phyloP scores from a whole-genome alignment of 768 basidiomycete genomes.

The Phanerodontia chrysosporium region DNA sequence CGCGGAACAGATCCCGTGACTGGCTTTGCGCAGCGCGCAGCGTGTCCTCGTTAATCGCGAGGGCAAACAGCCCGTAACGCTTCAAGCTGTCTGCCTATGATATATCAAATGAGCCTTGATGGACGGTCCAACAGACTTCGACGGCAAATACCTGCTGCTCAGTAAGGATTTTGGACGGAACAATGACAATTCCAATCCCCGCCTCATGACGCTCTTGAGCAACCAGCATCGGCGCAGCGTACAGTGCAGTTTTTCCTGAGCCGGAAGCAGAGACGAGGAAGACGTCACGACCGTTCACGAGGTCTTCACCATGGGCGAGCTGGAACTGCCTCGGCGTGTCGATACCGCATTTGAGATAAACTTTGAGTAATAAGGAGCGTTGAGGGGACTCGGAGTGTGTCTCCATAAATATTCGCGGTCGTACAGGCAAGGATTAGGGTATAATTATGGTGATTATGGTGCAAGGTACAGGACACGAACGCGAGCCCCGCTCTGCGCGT shows the following conservation, averaged over 20 bases:
- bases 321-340: no score
- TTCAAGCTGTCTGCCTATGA: not conserved
- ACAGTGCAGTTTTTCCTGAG: not conserved
- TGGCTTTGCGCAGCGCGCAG: not conserved
- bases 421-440: no score
- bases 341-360: no score
- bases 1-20: not conserved
- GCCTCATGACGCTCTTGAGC: not conserved
- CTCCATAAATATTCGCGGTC: no score
- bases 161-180: not conserved
- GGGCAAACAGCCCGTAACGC: not conserved
- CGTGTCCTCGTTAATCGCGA: not conserved
- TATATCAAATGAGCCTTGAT: not conserved
- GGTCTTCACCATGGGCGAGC: not conserved
- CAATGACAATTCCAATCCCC: not conserved
- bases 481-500: no score
- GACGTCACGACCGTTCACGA: not conserved
- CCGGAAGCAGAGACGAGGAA: constrained; percentile 3
- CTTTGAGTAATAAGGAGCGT: no score
- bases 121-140: not conserved
- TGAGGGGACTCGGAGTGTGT: no score
- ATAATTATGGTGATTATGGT: no score
- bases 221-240: not conserved
- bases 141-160: not conserved
- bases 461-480: no score